Base-by-base conservation (phyloP, 192 early-diverging fungal genomes). In the Entophlyctis luteolus region DNA sequence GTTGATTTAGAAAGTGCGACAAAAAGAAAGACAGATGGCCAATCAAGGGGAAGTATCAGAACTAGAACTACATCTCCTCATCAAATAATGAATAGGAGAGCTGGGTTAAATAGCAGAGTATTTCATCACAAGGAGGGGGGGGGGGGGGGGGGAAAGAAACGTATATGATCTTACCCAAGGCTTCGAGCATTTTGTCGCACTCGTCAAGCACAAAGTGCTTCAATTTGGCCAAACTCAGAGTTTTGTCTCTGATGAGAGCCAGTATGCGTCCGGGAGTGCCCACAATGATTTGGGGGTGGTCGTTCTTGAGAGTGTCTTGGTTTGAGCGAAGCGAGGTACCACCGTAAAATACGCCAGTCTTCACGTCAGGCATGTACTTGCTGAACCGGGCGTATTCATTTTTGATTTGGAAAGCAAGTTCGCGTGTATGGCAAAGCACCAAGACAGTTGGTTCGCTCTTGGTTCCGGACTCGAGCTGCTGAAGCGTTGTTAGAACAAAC, bases 121-220 rank as follows among this genome's bases (percentile, higher is more conserved):
- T 42, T 10, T 4, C 6, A 38, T 38, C 35, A 68, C 34, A n/a
- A 58, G 18, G 32, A 20, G 16, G n/a, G n/a, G n/a, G n/a, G n/a
- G 22, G 33, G n/a, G 5, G 5, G 33, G 14, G 33, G 42, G 39
- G 31, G 36, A 48, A 10, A 55, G 22, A 55, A n/a, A 31, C 10
- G 22, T 52, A 20, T n/a, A 31, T 27, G 33, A 27, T 84, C 87
- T 82, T 87, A 94, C 93, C 93, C 54, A 96, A 77, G 47, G 88
- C 79, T 32, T 96, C 94, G 28, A 98, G 76, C 80, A 98, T 91
- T 82, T 96, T 96, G 82, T 98, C 96, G 76, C 96, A 98, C 83
- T 98, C 96, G 73, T 98, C 96, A 45, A 98, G 81, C 28, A 98
- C 92, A 86, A 98, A 98, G 87, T 93, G 91, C 89, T 91, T 97